Conservation (phyloP, 129 eudicot species). For the Cynara cardunculus region DNA sequence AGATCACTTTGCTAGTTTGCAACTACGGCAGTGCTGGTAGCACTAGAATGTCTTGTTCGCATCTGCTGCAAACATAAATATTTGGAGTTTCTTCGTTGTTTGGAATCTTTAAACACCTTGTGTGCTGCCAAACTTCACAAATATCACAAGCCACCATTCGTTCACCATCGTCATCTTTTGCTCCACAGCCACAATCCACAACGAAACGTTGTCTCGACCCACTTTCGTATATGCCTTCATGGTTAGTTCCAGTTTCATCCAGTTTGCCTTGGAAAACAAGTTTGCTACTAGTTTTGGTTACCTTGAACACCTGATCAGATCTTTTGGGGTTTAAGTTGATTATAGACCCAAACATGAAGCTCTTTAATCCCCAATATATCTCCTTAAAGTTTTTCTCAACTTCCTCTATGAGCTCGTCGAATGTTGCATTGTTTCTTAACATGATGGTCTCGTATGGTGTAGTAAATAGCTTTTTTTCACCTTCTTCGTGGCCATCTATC, state of each 20-base stretch:
- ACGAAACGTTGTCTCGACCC: slow-evolving; percentile 17
- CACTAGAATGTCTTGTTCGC: slow-evolving; percentile 72
- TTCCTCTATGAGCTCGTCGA: slow-evolving; percentile 60
- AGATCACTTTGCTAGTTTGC: background rate
- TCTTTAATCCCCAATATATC: slow-evolving; percentile 54
- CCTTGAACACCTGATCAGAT: slow-evolving; percentile 47
- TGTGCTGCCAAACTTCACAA: slow-evolving; percentile 92
- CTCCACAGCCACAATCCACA: slow-evolving; percentile 80
- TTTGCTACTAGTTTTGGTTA: slow-evolving; percentile 44
- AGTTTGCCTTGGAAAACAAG: slow-evolving; percentile 46
- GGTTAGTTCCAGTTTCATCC: slow-evolving; percentile 20
- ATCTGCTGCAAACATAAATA: slow-evolving; percentile 67
- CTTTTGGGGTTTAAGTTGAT: slow-evolving; percentile 38
- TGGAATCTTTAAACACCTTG: slow-evolving; percentile 72
- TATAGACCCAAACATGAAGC: slow-evolving; percentile 38
- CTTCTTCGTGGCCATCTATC: background rate
- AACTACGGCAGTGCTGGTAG: slow-evolving; percentile 60
- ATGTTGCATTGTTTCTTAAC: slow-evolving; percentile 43
- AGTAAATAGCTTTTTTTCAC: slow-evolving; percentile 21
- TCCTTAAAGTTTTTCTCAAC: slow-evolving; percentile 63
- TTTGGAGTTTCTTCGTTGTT: slow-evolving; percentile 62
- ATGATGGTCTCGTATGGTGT: slow-evolving; percentile 54
- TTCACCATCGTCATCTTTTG: slow-evolving; percentile 79
- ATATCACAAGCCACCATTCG: slow-evolving; percentile 90
- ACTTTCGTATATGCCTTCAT: slow-evolving; percentile 37